These are phyloP conservation scores for Blastocystis sp. DNA, from an alignment of 352 stramenopile genomes.

Conservation along the genomic window DNA sequence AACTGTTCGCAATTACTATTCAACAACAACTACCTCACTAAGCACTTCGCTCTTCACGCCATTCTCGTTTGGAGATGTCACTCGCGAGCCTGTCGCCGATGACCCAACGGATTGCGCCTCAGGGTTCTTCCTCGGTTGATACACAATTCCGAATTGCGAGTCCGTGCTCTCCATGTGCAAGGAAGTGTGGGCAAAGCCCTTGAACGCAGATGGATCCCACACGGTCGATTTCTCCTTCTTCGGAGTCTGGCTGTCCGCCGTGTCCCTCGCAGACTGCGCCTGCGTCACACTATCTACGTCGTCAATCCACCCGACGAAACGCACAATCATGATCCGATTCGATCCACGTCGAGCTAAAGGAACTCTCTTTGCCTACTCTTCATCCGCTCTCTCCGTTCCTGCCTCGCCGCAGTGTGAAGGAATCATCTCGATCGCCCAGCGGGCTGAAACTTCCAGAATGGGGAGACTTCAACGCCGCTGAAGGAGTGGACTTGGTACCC, in stretches of 20 bases:
- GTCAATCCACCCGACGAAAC: not conserved
- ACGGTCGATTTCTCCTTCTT: not conserved
- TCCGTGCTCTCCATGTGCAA: not conserved
- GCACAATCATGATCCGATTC: slow-evolving; percentile 38
- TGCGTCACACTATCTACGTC: not conserved
- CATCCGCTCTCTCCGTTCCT: not conserved
- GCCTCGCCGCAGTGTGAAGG: not conserved
- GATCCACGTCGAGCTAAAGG: slow-evolving; percentile 48
- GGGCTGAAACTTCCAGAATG: not conserved
- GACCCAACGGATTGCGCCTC: not conserved
- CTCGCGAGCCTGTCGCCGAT: not conserved
- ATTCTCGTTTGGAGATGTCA: not conserved
- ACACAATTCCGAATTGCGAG: not conserved
- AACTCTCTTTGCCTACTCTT: not conserved
- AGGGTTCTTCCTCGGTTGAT: not conserved
- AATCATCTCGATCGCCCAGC: not conserved
- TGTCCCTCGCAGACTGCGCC: not conserved
- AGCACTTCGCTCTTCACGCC: not conserved
- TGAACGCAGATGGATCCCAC: slow-evolving; percentile 5
- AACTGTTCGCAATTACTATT: not conserved
- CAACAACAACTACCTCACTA: not conserved
- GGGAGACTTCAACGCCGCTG: not conserved
- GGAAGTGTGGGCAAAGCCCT: not conserved
- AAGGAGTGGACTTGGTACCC: not conserved
- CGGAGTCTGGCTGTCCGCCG: not conserved